phyloP scores from a whole-genome alignment of 2,329 filamentous ascomycete species.

The Elsinoe arachidis region DNA sequence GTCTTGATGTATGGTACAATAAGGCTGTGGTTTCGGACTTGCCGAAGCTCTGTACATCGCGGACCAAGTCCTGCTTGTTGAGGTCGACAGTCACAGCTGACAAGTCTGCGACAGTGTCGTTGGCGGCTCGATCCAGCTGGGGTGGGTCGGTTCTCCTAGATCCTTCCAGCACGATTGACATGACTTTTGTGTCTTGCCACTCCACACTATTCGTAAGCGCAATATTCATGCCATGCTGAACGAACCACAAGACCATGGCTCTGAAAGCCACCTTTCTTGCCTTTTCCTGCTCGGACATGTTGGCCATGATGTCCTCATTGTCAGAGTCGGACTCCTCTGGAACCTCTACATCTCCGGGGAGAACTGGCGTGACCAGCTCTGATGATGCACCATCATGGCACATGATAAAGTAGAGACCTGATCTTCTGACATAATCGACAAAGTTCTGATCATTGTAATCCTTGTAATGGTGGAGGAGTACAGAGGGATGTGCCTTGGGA shows the following conservation, averaged over 20 bases:
- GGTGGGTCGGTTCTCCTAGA: constrained; percentile 15
- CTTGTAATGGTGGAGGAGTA: constrained; percentile 16
- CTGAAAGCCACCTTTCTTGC: constrained; percentile 27
- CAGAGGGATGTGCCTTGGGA: constrained; percentile 33
- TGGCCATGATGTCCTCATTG: background rate
- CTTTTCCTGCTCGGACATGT: constrained; percentile 11
- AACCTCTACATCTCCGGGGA: background rate
- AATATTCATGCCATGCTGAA: constrained; percentile 49
- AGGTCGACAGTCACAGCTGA: no score
- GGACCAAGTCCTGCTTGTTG: no score
- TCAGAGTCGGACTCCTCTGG: background rate
- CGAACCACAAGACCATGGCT: constrained; percentile 47
- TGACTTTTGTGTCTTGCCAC: constrained; percentile 55
- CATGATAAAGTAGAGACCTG: constrained; percentile 58
- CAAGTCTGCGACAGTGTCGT: background rate
- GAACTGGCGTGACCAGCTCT: background rate
- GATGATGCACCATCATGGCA: constrained; percentile 51
- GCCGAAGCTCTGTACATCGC: no score
- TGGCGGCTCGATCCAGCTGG: background rate
- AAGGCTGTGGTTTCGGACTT: background rate
- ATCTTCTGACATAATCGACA: constrained; percentile 43
- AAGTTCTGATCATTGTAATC: constrained; percentile 35
- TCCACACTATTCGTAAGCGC: constrained; percentile 56
- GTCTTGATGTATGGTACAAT: background rate
- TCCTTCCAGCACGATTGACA: constrained; percentile 41